Base-by-base conservation (phyloP, 2,329 filamentous ascomycete species). In the Westerdykella aurantiaca region DNA sequence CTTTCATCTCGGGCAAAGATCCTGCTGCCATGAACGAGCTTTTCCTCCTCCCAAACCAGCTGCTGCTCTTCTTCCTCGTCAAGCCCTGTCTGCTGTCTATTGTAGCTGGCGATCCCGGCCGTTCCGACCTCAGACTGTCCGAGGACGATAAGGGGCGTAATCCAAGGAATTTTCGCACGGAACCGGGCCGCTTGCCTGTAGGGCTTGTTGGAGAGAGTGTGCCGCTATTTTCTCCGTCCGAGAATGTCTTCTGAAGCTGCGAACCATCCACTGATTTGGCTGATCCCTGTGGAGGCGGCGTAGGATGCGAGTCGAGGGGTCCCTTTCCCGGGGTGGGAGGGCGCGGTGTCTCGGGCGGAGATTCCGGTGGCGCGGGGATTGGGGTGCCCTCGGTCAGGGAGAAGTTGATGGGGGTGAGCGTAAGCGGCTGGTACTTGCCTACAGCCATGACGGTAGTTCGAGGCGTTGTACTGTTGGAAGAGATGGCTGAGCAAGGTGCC, bases 301-400 rank as follows among this genome's bases (percentile, higher is more conserved):
- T 68, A 9, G 67, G 67, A 48, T 70, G 67, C 44, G 67, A 70
- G 11, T 65, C 67, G 22, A 70, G 63, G 25, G 67, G 66, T 10
- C 67, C 67, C 41, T 58, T 57, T 34, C 64, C 64, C 21, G 63
- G 63, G 34, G 66, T 68, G 9, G 66, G 66, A 14, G 64, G 65
- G 25, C 66, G 65, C 18, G 64, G 64, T 11, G 62, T 60, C 13
- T 63, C 56, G 41, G 66, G 66, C 37, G 67, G 67, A 34, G 66
- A 66, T 47, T 68, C 66, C 45, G 50, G 64, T 38, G 67, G 67
- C 25, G 67, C 65, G 31, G 67, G 68, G 50, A 69, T 69, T 42
- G 62, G 59, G 39, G 67, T 69, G 45, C 67, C 67, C 37, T 68
- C 67, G 31, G 67, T 70, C 43, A 69, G 62, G 37, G 67, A 69